Conservation (phyloP, 257 asterid species). For the Ophiorrhiza pumila region DNA sequence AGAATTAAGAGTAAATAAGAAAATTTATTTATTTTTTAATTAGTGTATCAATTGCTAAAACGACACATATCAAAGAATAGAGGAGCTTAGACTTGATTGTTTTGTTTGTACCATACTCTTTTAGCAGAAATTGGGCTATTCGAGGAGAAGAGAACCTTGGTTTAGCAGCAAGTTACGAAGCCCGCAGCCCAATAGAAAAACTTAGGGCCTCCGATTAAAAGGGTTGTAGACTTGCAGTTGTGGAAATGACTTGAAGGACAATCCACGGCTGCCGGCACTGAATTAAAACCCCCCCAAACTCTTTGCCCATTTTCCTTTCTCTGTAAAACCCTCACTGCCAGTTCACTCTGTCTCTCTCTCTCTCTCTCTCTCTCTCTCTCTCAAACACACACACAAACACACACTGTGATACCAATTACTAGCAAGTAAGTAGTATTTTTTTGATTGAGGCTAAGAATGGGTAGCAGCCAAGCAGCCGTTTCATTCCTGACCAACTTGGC, state of each 20-base stretch:
- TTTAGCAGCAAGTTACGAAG: not conserved
- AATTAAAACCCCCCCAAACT: not conserved
- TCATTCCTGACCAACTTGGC: conserved; percentile 61
- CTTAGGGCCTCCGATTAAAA: conserved; percentile 23
- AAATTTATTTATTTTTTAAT: too few species aligned
- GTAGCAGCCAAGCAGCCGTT: conserved; percentile 62
- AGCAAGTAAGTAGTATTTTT: not conserved
- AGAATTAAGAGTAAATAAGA: too few species aligned
- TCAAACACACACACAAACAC: too few species aligned
- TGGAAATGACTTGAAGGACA: conserved; percentile 38
- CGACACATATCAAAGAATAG: too few species aligned
- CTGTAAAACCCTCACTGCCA: conserved; percentile 2
- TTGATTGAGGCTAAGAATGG: conserved; percentile 32
- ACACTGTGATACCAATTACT: too few species aligned
- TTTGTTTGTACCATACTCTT: too few species aligned
- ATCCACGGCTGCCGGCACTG: conserved; percentile 23
- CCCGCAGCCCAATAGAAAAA: conserved; percentile 3
- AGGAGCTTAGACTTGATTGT: too few species aligned
- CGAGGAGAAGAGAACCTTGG: too few species aligned
- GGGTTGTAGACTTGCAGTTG: conserved; percentile 34
- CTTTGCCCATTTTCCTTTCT: not conserved
- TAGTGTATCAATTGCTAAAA: too few species aligned
- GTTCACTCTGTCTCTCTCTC: conserved; percentile 18
- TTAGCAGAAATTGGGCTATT: too few species aligned
- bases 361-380: conserved; percentile 15